A percentile compares a stretch with the other conserved stretches of the same genome.
Conservation (phyloP, 2,329 filamentous ascomycete genomes). For the Penicillium sp. region DNA sequence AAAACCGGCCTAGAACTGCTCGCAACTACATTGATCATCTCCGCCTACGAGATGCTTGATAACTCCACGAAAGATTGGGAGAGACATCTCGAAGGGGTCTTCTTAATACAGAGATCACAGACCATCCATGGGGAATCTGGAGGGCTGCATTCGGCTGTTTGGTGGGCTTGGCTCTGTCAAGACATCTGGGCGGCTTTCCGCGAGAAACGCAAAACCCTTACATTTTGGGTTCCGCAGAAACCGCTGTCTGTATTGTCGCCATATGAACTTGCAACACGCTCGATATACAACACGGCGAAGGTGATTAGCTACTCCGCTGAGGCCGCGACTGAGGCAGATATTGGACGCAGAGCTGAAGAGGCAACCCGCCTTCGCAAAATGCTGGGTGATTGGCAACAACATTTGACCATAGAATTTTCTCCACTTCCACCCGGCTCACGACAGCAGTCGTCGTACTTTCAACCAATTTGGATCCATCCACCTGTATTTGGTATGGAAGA, state of each 20-base stretch:
- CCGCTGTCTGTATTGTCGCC: constrained; percentile 15
- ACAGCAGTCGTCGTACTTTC: constrained; percentile 13
- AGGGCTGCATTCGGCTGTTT: constrained; percentile 31
- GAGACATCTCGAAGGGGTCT: constrained; percentile 34
- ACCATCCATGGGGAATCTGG: constrained; percentile 32
- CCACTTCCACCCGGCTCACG: constrained; percentile 21
- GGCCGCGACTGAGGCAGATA: constrained; percentile 7
- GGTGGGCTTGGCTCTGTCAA: constrained; percentile 39
- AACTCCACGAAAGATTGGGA: constrained; percentile 35
- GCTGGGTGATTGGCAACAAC: constrained; percentile 30
- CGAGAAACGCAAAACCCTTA: constrained; percentile 32
- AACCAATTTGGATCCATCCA: constrained; percentile 30
- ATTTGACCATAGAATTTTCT: constrained; percentile 31
- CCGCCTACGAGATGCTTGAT: constrained; percentile 37
- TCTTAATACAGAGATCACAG: constrained; percentile 34
- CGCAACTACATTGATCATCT: constrained; percentile 29
- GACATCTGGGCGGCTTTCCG: constrained; percentile 37
- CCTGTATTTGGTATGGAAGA: constrained; percentile 25
- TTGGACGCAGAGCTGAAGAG: constrained; percentile 16
- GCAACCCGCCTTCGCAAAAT: constrained; percentile 21
- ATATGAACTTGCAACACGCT: constrained; percentile 21
- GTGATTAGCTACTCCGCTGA: constrained; percentile 29
- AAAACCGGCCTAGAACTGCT: constrained; percentile 32
- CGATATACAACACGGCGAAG: constrained; percentile 27
- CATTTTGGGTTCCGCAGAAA: constrained; percentile 28